Percentiles rank a stretch among this genome's conserved stretches.
Evolutionary conservation across 768 basidiomycete species (phyloP).

Genomic region (Exidia glandulosa): DNA sequence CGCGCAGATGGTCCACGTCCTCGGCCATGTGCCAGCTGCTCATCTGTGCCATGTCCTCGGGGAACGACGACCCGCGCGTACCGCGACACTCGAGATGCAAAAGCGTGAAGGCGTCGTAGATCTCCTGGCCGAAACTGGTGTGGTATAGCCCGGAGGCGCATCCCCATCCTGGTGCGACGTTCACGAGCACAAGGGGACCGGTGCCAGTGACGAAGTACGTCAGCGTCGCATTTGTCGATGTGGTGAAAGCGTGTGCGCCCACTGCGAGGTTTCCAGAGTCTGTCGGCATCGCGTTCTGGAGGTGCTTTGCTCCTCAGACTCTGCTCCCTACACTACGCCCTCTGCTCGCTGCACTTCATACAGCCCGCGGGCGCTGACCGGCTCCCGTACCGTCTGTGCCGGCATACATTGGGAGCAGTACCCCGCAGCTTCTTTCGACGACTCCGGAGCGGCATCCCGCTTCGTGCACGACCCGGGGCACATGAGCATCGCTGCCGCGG

Average conservation of each 20-base stretch:
- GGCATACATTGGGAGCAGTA: too few relatives aligned
- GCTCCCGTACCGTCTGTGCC: too few relatives aligned
- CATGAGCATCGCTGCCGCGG: too few relatives aligned
- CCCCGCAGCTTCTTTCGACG: too few relatives aligned
- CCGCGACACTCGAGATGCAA: background rate
- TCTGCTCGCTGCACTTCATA: too few relatives aligned
- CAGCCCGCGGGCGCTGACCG: too few relatives aligned
- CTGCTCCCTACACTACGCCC: too few relatives aligned
- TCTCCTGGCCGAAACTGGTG: background rate
- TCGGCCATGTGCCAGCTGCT: background rate
- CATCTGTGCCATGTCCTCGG: background rate
- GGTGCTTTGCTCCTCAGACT: too few relatives aligned
- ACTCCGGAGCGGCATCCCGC: too few relatives aligned
- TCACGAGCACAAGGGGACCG: background rate
- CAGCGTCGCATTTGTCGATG: background rate
- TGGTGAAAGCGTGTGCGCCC: background rate
- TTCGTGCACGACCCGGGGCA: too few relatives aligned
- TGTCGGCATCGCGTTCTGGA: background rate
- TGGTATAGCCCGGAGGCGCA: background rate
- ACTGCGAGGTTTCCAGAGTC: background rate
- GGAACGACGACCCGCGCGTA: background rate
- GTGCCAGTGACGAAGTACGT: background rate
- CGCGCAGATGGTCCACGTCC: background rate
- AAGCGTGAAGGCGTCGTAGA: background rate
- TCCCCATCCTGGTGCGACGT: background rate